Evolutionary conservation across 2,329 filamentous ascomycete genomes (phyloP), one percentile per base, ranked within the genome.

Genomic region (Pseudogymnoascus verrucosus): DNA sequence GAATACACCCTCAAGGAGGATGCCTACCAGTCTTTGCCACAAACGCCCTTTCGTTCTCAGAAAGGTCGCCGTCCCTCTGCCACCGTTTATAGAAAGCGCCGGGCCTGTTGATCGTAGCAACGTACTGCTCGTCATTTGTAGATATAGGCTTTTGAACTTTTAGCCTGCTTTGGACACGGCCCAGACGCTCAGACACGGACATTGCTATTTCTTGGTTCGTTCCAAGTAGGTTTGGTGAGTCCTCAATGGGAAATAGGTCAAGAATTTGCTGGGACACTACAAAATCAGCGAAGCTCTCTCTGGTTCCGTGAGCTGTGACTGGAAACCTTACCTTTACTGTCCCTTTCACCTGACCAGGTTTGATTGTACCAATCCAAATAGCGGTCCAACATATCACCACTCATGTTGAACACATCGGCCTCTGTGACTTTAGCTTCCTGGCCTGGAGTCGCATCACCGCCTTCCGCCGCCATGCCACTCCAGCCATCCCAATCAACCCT

Each of bases 301-400:
- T 3, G 59, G 21, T 21, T 44, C 11, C 28, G n/a, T 16, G 61
- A 60, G 39, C 26, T 37, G 39, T 61, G 23, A 31, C 54, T 7
- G 12, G 16, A 37, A 19, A 28, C 64, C 68, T 72, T 75, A 75
- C 76, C 74, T 66, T 74, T 76, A 11, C 73, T 69, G 51, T 76
- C 72, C 16, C 70, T 73, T 63, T 82, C 78, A 66, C 79, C 78
- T 54, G 84, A 74, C 79, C 86, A 90, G 51, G 81, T 88, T 64
- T 81, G 80, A 71, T 90, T 86, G 72, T 89, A 93, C 86, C 89
- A 95, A 74, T 91, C 84, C 74, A 96, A 80, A 70, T 92, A 93
- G 65, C 89, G 83, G 69, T 93, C 89, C 39, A 93, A 76, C 66
- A 89, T 81, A 21, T 80, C 76, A 4, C 79, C 76, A 2, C 77